Percentiles rank a stretch among this genome's conserved stretches.
Conservation (phyloP, 179 eudicot species). For the Gypsophila paniculata region DNA sequence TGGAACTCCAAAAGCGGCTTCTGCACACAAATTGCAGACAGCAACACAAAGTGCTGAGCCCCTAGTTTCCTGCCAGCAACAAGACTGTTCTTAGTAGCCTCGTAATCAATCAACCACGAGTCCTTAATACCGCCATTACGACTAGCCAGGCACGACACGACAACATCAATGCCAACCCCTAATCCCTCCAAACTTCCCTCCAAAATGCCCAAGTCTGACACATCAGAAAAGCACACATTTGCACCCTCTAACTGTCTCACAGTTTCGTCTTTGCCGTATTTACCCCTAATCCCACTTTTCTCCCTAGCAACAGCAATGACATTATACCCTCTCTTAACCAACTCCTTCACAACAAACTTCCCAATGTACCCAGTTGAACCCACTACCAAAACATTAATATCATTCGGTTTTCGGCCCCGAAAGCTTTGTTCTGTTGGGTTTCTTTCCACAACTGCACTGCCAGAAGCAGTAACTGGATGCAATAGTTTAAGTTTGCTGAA, state of each 20-base stretch:
- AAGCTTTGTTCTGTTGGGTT: conserved; percentile 34
- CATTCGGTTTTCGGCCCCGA: conserved; percentile 58
- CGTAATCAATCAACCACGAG: conserved; percentile 84
- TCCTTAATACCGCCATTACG: conserved; percentile 78
- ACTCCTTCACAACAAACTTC: conserved; percentile 71
- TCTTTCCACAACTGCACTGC: conserved; percentile 30
- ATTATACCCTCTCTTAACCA: conserved; percentile 67
- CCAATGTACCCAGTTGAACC: conserved; percentile 97
- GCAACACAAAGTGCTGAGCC: conserved; percentile 72
- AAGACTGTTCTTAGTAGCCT: conserved; percentile 75
- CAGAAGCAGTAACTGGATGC: conserved; percentile 29
- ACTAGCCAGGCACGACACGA: conserved; percentile 85
- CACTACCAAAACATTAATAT: conserved; percentile 73
- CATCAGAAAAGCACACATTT: conserved; percentile 83
- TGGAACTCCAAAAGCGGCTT: conserved; percentile 88
- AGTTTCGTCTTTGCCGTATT: conserved; percentile 59
- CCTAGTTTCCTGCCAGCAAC: conserved; percentile 67
- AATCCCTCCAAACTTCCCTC: conserved; percentile 46
- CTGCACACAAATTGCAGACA: conserved; percentile 93
- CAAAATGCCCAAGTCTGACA: conserved; percentile 53
- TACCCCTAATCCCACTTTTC: conserved; percentile 70
- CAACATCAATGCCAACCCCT: conserved; percentile 68
- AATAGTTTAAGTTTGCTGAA: conserved; percentile 18
- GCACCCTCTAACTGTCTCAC: conserved; percentile 54
- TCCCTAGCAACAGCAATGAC: conserved; percentile 87